Percentiles rank a stretch among this genome's conserved stretches.
Evolutionary conservation across 495 filamentous ascomycete species (phyloP).

Genomic region (Aspergillus mulundensis): DNA sequence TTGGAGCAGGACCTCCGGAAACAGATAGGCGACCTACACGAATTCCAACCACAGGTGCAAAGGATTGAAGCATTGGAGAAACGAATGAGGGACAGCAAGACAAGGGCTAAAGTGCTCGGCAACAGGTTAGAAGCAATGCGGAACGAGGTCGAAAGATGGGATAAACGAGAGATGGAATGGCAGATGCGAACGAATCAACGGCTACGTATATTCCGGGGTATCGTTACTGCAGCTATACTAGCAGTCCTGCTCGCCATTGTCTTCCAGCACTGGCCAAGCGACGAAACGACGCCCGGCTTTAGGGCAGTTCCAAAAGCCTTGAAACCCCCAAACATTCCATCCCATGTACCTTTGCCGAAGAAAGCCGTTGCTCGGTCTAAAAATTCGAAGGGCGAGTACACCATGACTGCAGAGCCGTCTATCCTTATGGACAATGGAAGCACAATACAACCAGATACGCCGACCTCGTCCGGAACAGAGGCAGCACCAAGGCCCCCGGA

Average conservation of each 20-base stretch:
- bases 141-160: slow-evolving; percentile 64
- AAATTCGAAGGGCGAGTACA: background rate
- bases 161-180: slow-evolving; percentile 67
- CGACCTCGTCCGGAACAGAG: slow-evolving; percentile 3
- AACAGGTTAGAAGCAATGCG: slow-evolving; percentile 62
- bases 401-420: slow-evolving; percentile 19
- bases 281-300: background rate
- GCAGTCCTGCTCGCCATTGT: slow-evolving; percentile 44
- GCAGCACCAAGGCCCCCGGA: slow-evolving; percentile 12
- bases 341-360: background rate
- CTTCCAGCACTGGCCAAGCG: slow-evolving; percentile 26
- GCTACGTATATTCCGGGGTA: slow-evolving; percentile 58
- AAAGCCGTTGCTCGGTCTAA: background rate
- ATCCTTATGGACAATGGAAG: slow-evolving; percentile 20
- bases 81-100: slow-evolving; percentile 60
- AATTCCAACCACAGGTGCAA: slow-evolving; percentile 66
- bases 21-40: slow-evolving; percentile 62
- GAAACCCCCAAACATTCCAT: background rate
- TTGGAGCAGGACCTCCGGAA: slow-evolving; percentile 58
- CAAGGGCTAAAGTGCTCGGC: slow-evolving; percentile 60
- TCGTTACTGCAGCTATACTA: slow-evolving; percentile 35
- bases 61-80: slow-evolving; percentile 62
- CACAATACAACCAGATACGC: slow-evolving; percentile 5
- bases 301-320: background rate
- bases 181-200: slow-evolving; percentile 62